Evolutionary conservation across 805 yeast genomes (phyloP).

Genomic region (Ascoidea rubescens): DNA sequence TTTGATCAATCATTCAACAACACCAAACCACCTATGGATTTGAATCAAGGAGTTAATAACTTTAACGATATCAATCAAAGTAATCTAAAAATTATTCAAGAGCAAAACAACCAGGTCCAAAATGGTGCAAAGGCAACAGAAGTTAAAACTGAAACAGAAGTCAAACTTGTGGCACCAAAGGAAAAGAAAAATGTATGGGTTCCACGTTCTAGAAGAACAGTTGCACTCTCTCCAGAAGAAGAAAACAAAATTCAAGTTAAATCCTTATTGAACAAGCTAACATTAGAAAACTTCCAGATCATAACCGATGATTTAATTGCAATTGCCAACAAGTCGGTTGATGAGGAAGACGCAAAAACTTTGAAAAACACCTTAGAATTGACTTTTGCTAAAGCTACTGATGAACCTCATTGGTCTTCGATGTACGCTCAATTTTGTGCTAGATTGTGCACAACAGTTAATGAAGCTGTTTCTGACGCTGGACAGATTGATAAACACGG

Average conservation of each 20-base stretch:
- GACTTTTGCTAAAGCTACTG: constrained; percentile 91
- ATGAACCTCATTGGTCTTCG: constrained; percentile 95
- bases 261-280: constrained; percentile 81
- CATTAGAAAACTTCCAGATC: constrained; percentile 79
- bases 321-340: constrained; percentile 76
- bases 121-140: constrained; percentile 16
- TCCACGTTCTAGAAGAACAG: constrained; percentile 38
- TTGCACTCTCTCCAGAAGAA: constrained; percentile 47
- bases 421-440: constrained; percentile 92
- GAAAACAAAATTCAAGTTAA: constrained; percentile 77
- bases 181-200: too few relatives aligned
- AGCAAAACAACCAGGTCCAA: constrained; percentile 1
- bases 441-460: constrained; percentile 53
- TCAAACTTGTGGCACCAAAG: too few relatives aligned
- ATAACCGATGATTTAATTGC: constrained; percentile 65
- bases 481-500: constrained; percentile 31
- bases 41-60: constrained; percentile 13
- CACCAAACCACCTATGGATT: constrained; percentile 1
- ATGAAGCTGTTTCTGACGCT: constrained; percentile 51
- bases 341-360: constrained; percentile 75
- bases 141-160: constrained; percentile 28
- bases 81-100: neutral
- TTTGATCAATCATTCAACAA: too few relatives aligned
- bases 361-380: constrained; percentile 68
- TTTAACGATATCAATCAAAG: constrained; percentile 14